Base-by-base conservation (phyloP, 2,329 filamentous ascomycete genomes). In the Aspergillus novoparasiticus region DNA sequence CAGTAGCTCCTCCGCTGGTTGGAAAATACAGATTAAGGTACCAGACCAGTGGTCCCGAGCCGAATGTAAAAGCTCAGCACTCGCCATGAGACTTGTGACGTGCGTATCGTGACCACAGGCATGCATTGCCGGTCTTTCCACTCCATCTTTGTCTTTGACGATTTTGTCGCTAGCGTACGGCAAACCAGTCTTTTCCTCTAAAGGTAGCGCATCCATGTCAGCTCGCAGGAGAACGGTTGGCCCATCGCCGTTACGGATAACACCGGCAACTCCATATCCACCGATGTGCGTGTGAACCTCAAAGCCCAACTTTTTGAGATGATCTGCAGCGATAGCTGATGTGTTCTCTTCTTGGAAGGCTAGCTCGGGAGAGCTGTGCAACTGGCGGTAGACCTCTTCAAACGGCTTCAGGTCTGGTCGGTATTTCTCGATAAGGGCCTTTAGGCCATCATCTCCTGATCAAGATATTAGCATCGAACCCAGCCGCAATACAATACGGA, bases 51-150 rank as follows among this genome's bases (percentile, higher is more conserved):
- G 30, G 0, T 79, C 69, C 16, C 75, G 77, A 0, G 78, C 74
- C 0, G 73, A 70, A 16, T 81, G 68, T 2, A 90, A 74, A 0
- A 83, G 77, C 23, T 83, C 79, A 0, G 86, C 82, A 0, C 85
- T 83, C 0, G 83, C 88, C 1, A 90, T 78, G 4, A 90, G 77
- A 36, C 79, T 78, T 0, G 86, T 82, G 30, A 90, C 85, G 71
- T 91, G 88, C 78, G 89, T 86, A 67, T 89, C 87, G 69, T 90
- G 88, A 0, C 88, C 89, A 72, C 88, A 90, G 26, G 87, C 88
- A 73, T 90, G 89, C 88, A 90, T 90, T 0, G 88, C 84, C 0
- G 85, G 84, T 58, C 83, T 83, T 59, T 81, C 76, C 0, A 78
- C 72, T 0, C 85, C 85, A 10, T 84, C 80, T 2, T 72, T 62